phyloP scores from a whole-genome alignment of 345 rosid genomes.

The Isatis tinctoria region DNA sequence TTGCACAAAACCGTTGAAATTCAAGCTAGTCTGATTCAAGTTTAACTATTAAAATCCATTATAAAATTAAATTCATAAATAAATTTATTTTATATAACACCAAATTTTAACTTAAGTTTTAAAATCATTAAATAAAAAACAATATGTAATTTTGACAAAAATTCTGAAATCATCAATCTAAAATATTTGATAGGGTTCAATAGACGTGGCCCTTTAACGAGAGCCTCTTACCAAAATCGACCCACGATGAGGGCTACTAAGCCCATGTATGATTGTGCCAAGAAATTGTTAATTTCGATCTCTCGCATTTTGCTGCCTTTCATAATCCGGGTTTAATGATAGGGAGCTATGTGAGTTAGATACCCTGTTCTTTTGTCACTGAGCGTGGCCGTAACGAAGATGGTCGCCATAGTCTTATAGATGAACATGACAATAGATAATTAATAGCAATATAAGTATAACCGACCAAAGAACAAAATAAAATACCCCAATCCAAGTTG shows the following conservation, averaged over 20 bases:
- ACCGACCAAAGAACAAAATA: slow-evolving; percentile 7
- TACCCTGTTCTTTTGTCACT: no score
- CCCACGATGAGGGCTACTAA: not conserved
- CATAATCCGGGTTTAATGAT: not conserved
- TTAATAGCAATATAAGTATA: not conserved
- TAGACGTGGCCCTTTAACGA: not conserved
- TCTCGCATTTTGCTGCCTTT: not conserved
- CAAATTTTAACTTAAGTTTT: no score
- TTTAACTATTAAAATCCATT: no score
- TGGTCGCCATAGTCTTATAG: not conserved
- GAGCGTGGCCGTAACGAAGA: no score
- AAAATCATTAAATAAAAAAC: no score
- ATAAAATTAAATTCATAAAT: no score
- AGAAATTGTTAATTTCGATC: not conserved
- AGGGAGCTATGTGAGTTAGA: not conserved
- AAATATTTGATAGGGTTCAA: not conserved
- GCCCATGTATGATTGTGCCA: not conserved
- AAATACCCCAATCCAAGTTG: not conserved
- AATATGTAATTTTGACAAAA: no score
- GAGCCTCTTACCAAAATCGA: not conserved
- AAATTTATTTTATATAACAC: no score
- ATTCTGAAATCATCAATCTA: no score
- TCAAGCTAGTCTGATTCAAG: no score
- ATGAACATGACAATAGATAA: not conserved
- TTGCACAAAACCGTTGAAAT: no score